These are phyloP conservation scores for Ophiosphaerella narmari DNA, from an alignment of 2,329 filamentous ascomycete species.

Conservation along the genomic window DNA sequence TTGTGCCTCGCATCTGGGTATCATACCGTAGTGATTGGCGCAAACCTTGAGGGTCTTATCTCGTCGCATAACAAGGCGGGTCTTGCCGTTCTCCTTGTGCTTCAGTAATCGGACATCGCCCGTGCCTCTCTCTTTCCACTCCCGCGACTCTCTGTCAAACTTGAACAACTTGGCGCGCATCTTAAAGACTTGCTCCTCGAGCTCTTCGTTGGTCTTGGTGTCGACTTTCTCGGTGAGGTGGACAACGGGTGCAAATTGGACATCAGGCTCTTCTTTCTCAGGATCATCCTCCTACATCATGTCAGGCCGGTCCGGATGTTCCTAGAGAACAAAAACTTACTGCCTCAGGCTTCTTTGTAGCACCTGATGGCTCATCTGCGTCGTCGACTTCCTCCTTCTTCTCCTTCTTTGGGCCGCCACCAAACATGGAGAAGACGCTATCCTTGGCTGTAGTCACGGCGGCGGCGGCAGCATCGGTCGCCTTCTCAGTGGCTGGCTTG, in stretches of 20 bases:
- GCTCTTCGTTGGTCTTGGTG: conserved; percentile 96
- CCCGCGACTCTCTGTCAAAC: conserved; percentile 86
- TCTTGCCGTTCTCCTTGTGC: conserved; percentile 99
- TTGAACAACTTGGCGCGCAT: conserved; percentile 99
- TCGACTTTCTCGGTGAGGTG: conserved; percentile 96
- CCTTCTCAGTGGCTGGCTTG: conserved; percentile 53
- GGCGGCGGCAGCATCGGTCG: conserved; percentile 43
- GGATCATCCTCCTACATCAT: conserved; percentile 67
- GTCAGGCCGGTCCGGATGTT: conserved; percentile 14
- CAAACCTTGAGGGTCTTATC: conserved; percentile 99
- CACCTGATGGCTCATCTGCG: conserved; percentile 80
- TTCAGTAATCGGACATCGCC: conserved; percentile 95
- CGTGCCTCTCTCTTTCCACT: conserved; percentile 99
- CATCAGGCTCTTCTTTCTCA: conserved; percentile 89
- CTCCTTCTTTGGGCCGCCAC: conserved; percentile 95
- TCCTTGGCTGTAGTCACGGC: conserved; percentile 52
- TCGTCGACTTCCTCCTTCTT: conserved; percentile 78
- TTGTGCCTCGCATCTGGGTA: conserved; percentile 8
- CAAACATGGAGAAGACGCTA: conserved; percentile 96
- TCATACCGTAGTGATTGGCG: conserved; percentile 98
- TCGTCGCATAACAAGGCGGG: conserved; percentile 94
- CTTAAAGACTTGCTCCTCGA: conserved; percentile 97
- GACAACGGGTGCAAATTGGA: conserved; percentile 96
- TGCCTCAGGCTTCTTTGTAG: conserved; percentile 62
- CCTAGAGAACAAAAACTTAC: conserved; percentile 47